Percentiles rank a stretch among this genome's conserved stretches.
These are phyloP conservation scores for Phytophthora boehmeriae DNA, from an alignment of 352 stramenopile genomes.

Conservation along the genomic window DNA sequence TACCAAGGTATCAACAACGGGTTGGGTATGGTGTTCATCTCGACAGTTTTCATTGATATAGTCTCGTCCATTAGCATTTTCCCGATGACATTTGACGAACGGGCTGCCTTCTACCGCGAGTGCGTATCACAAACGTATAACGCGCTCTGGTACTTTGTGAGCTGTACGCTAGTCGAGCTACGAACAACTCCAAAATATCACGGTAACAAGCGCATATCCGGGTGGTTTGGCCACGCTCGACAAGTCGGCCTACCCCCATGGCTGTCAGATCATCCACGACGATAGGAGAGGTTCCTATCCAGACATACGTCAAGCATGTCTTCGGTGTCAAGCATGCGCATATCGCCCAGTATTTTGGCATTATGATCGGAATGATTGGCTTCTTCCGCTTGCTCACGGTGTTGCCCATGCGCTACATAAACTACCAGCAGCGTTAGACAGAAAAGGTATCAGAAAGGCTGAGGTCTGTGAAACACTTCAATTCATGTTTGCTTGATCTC, in stretches of 20 bases:
- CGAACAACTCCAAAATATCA: constrained; percentile 26
- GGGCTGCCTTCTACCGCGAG: constrained; percentile 81
- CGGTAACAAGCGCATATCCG: constrained; percentile 10
- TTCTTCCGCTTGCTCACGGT: constrained; percentile 43
- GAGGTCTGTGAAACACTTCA: too few species aligned
- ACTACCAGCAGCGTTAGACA: constrained; percentile 38
- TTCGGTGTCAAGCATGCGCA: constrained; percentile 54
- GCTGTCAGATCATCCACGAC: constrained; percentile 38
- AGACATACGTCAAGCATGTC: constrained; percentile 40
- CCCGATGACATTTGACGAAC: constrained; percentile 82
- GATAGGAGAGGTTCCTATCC: constrained; percentile 32
- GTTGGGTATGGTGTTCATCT: constrained; percentile 88
- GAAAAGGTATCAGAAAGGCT: too few species aligned
- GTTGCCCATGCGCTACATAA: constrained; percentile 56
- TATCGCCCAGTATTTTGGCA: constrained; percentile 35
- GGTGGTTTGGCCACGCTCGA: constrained; percentile 14
- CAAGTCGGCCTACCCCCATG: constrained; percentile 26
- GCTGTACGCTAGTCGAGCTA: constrained; percentile 36
- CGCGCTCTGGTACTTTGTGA: constrained; percentile 65
- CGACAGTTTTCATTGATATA: constrained; percentile 84
- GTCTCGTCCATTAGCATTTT: constrained; percentile 81
- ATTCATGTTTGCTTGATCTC: too few species aligned
- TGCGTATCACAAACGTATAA: constrained; percentile 87
- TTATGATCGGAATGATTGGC: constrained; percentile 39
- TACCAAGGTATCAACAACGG: constrained; percentile 62